Conservation (phyloP, 2,329 filamentous ascomycete genomes). For the Paecilomyces formosus region DNA sequence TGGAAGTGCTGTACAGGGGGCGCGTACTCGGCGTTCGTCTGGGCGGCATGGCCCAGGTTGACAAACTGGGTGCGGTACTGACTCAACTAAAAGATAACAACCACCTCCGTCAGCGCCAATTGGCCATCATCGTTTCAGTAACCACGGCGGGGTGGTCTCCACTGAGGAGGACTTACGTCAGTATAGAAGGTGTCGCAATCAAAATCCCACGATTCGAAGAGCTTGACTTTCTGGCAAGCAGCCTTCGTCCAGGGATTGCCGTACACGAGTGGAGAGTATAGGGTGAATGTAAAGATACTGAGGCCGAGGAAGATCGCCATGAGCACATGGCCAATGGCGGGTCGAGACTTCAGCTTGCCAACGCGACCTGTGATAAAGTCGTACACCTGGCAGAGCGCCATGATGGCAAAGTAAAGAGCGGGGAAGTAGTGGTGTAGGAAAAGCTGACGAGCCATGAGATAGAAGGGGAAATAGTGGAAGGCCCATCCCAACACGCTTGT, state of each 20-base stretch:
- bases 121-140: constrained; percentile 10
- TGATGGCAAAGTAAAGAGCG: constrained; percentile 88
- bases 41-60: constrained; percentile 12
- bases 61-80: constrained; percentile 30
- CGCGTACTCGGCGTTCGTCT: constrained; percentile 8
- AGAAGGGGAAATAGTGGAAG: constrained; percentile 98
- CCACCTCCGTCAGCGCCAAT: constrained; percentile 18
- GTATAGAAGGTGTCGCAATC: constrained; percentile 92
- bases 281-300: constrained; percentile 66
- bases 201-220: constrained; percentile 90
- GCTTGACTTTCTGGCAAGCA: constrained; percentile 79
- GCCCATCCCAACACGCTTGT: constrained; percentile 88
- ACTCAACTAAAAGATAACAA: constrained; percentile 22
- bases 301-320: constrained; percentile 67
- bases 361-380: constrained; percentile 77
- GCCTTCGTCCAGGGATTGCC: constrained; percentile 89
- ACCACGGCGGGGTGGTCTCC: constrained; percentile 21
- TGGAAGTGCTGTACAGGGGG: constrained; percentile 10
- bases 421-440: constrained; percentile 99
- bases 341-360: constrained; percentile 57
- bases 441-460: constrained; percentile 92
- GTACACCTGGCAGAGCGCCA: constrained; percentile 80
- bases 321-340: constrained; percentile 65
- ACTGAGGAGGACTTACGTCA: constrained; percentile 59
- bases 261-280: constrained; percentile 87